A percentile compares a stretch with the other conserved stretches of the same genome.
Evolutionary conservation across 345 rosid species (phyloP).

Genomic region (Salix suchowensis): DNA sequence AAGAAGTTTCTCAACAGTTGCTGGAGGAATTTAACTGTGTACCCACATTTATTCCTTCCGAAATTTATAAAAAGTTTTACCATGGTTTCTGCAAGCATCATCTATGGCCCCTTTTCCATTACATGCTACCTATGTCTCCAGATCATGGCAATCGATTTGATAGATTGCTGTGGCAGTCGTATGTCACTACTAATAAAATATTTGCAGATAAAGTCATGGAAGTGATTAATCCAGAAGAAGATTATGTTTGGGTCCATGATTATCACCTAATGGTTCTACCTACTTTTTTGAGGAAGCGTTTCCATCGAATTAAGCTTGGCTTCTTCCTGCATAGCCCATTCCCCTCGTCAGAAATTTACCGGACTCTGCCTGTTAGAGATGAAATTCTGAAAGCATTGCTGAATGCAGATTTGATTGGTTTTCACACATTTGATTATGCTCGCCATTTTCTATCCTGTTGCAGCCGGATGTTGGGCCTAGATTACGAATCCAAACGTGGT

Average conservation of each 20-base stretch:
- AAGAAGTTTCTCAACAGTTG: slow-evolving; percentile 35
- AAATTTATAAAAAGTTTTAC: slow-evolving; percentile 32
- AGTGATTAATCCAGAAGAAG: slow-evolving; percentile 38
- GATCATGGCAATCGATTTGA: slow-evolving; percentile 38
- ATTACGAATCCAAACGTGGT: slow-evolving; percentile 46
- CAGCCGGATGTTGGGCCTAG: slow-evolving; percentile 42
- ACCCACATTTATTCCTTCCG: slow-evolving; percentile 42
- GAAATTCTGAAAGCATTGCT: slow-evolving; percentile 39
- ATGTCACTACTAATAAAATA: slow-evolving; percentile 39
- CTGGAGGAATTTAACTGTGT: slow-evolving; percentile 42
- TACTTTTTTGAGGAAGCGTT: slow-evolving; percentile 41
- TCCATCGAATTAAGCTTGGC: slow-evolving; percentile 36
- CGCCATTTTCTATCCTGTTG: slow-evolving; percentile 50
- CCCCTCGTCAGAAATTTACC: slow-evolving; percentile 45
- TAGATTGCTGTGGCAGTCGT: slow-evolving; percentile 39
- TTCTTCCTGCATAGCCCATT: slow-evolving; percentile 52
- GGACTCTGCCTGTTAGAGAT: slow-evolving; percentile 40
- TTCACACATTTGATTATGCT: slow-evolving; percentile 49
- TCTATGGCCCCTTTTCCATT: slow-evolving; percentile 51
- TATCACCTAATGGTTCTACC: slow-evolving; percentile 48
- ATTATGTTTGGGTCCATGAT: slow-evolving; percentile 48
- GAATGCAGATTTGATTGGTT: slow-evolving; percentile 45
- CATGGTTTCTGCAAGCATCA: slow-evolving; percentile 47
- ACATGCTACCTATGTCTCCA: slow-evolving; percentile 41
- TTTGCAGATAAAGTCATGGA: slow-evolving; percentile 46